Base-by-base conservation (phyloP, 768 basidiomycete species). In the Tylopilus vinaceipallidus region DNA sequence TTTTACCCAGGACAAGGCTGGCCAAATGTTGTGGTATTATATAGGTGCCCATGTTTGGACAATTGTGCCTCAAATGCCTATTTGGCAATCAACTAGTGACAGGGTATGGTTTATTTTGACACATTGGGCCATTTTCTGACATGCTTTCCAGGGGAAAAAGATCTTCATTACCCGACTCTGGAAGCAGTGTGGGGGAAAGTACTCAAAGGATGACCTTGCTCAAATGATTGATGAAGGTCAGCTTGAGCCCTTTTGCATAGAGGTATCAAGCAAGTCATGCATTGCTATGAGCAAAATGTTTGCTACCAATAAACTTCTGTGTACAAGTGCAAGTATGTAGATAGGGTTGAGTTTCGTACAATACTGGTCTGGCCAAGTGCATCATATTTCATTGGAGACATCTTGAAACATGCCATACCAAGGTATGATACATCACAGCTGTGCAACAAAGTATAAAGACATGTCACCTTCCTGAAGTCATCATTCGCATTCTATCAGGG, bases 401-500 rank as follows among this genome's bases (percentile, higher is more conserved):
- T 43, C 23, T 45, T 19, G 39, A n/a, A 38, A 24, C 12, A 33
- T 12, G 9, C 1, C 10, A 26, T 20, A 17, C n/a, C 5, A 14
- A 16, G 33, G 16, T 16, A 39, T 7, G 19, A 4, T 41, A 37
- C 17, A 45, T 24, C 7, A 1, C 32, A 42, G 23, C 41, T 23
- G 24, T 29, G 32, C 33, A 33, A 34, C 3, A 6, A 8, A 36
- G 27, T 23, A 37, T 29, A n/a, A 34, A 39, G 32, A 41, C n/a
- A 2, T 30, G 27, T 59, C 45, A 61, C 38, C 64, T 54, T 35
- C 68, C 58, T 43, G 52, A 38, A 29, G 67, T 77, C 84, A 92
- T 82, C 89, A 92, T 91, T 50, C 88, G 77, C 67, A 88, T 59
- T 50, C 90, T 79, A 68, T 92, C 90, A 10, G 90, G 90, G 65